A percentile compares a stretch with the other conserved stretches of the same genome.
Evolutionary conservation across 2,329 filamentous ascomycete genomes (phyloP).

Genomic region (Aspergillus sp.): DNA sequence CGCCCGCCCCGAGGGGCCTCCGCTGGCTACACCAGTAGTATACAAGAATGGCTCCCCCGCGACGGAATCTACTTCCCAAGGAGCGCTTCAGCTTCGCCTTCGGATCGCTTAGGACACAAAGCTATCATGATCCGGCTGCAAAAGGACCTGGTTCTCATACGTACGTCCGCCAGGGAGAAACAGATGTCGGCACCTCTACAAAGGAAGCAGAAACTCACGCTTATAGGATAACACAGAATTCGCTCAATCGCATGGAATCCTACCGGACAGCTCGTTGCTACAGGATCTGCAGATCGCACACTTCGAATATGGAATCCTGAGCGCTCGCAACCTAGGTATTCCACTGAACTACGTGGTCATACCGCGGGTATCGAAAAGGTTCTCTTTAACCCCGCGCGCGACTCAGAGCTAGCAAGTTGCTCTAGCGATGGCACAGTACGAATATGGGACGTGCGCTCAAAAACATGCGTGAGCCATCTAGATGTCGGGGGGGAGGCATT

Average conservation of each 20-base stretch:
- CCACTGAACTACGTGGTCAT: constrained; percentile 51
- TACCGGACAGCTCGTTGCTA: constrained; percentile 77
- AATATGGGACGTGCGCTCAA: constrained; percentile 53
- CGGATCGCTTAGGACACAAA: constrained; percentile 66
- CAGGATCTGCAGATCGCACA: constrained; percentile 81
- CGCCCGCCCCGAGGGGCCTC: constrained; percentile 24
- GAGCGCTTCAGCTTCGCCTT: constrained; percentile 69
- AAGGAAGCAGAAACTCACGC: constrained; percentile 3
- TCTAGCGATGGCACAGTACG: constrained; percentile 51
- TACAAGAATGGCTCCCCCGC: constrained; percentile 39
- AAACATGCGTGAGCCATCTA: constrained; percentile 47
- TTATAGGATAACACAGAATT: constrained; percentile 51
- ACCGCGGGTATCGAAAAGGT: constrained; percentile 50
- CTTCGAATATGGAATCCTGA: constrained; percentile 86
- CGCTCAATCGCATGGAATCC: constrained; percentile 88
- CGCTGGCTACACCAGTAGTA: constrained; percentile 17
- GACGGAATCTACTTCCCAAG: constrained; percentile 54
- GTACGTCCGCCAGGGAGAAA: constrained; percentile 42
- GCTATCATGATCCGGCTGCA: constrained; percentile 64
- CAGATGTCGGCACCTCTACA: not conserved
- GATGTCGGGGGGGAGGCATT: constrained; percentile 53
- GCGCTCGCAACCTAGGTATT: constrained; percentile 46
- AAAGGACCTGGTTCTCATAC: constrained; percentile 57
- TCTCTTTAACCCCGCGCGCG: constrained; percentile 49
- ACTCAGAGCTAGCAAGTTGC: constrained; percentile 51